Base-by-base conservation (phyloP, 768 basidiomycete species). In the Lentinula edodes region DNA sequence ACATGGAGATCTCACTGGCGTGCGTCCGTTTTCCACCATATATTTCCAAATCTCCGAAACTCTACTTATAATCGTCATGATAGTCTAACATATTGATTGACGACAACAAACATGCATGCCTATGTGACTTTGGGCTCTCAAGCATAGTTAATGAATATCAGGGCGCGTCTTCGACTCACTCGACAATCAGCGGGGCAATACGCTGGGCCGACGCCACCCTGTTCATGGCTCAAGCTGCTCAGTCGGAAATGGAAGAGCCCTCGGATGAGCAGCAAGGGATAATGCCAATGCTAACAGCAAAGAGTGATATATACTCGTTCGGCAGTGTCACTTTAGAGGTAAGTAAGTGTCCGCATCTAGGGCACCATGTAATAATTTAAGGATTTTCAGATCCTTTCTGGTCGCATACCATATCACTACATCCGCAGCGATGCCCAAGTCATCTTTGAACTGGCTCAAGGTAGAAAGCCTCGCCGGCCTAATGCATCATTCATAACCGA, bases 81-180 rank as follows among this genome's bases (percentile, higher is more conserved):
- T 68, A 81, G 80, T 73, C 79, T 0, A 83, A 83, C 53, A 70
- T 83, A 51, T 74, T 83, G 5, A 72, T 83, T 38, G 69, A 78
- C 59, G 70, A 70, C 46, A 68, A 76, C 16, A 75, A 76, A 20
- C 74, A 75, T 35, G 80, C 76, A 0, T 75, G 75, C 32, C 66
- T 83, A 6, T 73, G 74, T 35, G 80, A 83, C 61, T 81, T 83
- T 58, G 80, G 81, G 3, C 65, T 83, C 2, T 82, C 80, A 2
- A 74, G 68, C 23, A 69, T 82, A 55, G 63, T 72, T 38, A 69
- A 68, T 0, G 73, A 78, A 39, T 65, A 78, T 34, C 66, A 73
- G 43, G 69, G 70, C 5, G 61, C 69, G 16, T 69, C 70, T 16
- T 72, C 68, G 16, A 64, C 73, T 45, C 74, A 70, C 60, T 74